Base-by-base conservation (phyloP, 768 basidiomycete genomes). In the Lyophyllum shimeji region DNA sequence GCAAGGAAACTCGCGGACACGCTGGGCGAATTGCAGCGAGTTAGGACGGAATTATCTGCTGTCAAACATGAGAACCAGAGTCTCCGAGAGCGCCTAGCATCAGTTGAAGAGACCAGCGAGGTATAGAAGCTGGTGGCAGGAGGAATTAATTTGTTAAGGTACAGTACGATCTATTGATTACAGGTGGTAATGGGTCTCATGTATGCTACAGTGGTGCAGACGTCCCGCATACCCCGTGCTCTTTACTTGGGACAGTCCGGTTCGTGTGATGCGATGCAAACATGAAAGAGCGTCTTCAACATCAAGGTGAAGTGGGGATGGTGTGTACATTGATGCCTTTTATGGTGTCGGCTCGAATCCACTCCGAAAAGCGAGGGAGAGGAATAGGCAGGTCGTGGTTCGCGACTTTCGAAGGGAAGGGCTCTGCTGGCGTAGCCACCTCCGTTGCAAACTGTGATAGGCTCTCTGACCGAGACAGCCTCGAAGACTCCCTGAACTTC, bases 361-460 rank as follows among this genome's bases (percentile, higher is more conserved):
- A 84, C 60, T 82, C 69, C 4, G 80, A 82, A 37, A 73, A 65
- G 39, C 69, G 69, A 25, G 82, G 79, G 55, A 77, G 74, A 8
- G 83, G 81, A 48, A 87, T 81, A 6, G 85, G 84, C 57, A 76
- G 62, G 66, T 88, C 80, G 43, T 80, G 72, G 61, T 87, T 69
- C 5, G 67, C 63, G 33, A 78, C 70, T 46, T 62, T 66, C 46
- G 67, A 69, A 20, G 80, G 77, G 67, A 83, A 82, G 18, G 69
- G 57, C 54, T 59, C 55, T 52, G 51, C 62, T 50, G 20, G 56
- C 33, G 44, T 63, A 42, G 39, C 53, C 37, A 56, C 58, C 31
- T 58, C 64, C 13, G 45, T 60, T 27, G 61, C 60, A 39, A 60
- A 67, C 44, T 67, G 66, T 8, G 57, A 60, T 5, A 66, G 56